phyloP scores from a whole-genome alignment of 140 eudicot genomes.

The Oenanthe javanica region DNA sequence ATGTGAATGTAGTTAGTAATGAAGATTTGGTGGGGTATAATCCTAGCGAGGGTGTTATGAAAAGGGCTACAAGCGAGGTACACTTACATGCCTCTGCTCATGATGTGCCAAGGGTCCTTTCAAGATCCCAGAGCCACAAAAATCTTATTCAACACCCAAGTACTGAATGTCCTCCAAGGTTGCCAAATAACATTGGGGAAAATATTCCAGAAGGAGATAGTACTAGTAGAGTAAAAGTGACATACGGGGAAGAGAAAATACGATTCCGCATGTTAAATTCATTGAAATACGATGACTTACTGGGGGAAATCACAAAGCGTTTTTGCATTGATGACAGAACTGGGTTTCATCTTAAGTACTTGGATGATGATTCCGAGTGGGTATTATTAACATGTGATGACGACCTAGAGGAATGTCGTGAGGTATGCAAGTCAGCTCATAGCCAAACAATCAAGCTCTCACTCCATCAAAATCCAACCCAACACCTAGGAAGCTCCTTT shows the following conservation, averaged over 20 bases:
- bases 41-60: slow-evolving; percentile 22
- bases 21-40: slow-evolving; percentile 27
- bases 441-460: slow-evolving; percentile 52
- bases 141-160: slow-evolving; percentile 24
- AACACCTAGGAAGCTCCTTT: slow-evolving; percentile 43
- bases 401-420: slow-evolving; percentile 79
- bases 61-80: slow-evolving; percentile 57
- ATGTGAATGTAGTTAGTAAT: slow-evolving; percentile 10
- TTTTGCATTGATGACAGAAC: slow-evolving; percentile 39
- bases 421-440: slow-evolving; percentile 47
- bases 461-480: slow-evolving; percentile 31
- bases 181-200: slow-evolving; percentile 4
- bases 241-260: slow-evolving; percentile 73
- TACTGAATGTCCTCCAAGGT: slow-evolving; percentile 23
- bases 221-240: slow-evolving; percentile 51
- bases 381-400: slow-evolving; percentile 81
- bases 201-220: slow-evolving; percentile 25
- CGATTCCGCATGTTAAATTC: slow-evolving; percentile 61
- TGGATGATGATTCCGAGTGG: slow-evolving; percentile 95
- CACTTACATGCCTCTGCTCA: slow-evolving; percentile 39
- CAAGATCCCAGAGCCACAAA: slow-evolving; percentile 60
- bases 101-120: slow-evolving; percentile 31
- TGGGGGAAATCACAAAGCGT: slow-evolving; percentile 51
- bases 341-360: slow-evolving; percentile 64
- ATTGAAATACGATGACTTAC: slow-evolving; percentile 46